Base-by-base conservation (phyloP, 2,329 filamentous ascomycete species). In the Pseudocercospora fuligena region DNA sequence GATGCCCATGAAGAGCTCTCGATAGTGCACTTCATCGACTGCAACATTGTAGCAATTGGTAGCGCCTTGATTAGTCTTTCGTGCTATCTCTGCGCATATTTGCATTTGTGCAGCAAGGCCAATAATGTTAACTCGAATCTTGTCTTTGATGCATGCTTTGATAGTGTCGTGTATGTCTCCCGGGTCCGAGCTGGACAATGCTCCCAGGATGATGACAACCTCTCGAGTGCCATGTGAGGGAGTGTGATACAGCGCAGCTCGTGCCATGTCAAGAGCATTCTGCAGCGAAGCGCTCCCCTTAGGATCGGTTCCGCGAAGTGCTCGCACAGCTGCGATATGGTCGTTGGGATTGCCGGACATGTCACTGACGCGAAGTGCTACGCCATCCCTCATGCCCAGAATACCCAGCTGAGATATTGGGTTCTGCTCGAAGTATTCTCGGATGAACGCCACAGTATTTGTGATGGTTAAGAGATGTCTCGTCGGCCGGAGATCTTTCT, bases 341-440 rank as follows among this genome's bases (percentile, higher is more conserved):
- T 96, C 92, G 8, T 90, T 90, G 2, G 94, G 93, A 76, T 97
- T 97, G 9, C 95, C 95, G 63, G 91, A 91, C 84, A 98, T 90
- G 76, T 97, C 92, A 76, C 91, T 95, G 69, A 99, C 87, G 46
- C 92, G 85, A 25, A 96, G 84, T 1, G 94, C 94, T 16, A 98
- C 84, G 16, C 95, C 95, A 78, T 98, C 95, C 68, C 92, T 88
- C 92, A 98, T 97, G 60, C 92, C 94, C 46, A 99, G 84, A 31
- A 99, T 90, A 25, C 92, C 94, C 64, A 99, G 87, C 80, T 99
- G 95, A 9, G 93, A 97, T 72, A 99, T 98, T 11, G 95, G 95
- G 75, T 99, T 99, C 80, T 99, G 95, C 80, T 98, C 95, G 77
- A 98, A 99, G 81, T 93, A 99, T 78, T 97, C 94, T 66, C 90